phyloP scores from a whole-genome alignment of 2,329 filamentous ascomycete genomes.

The Byssothecium circinans region DNA sequence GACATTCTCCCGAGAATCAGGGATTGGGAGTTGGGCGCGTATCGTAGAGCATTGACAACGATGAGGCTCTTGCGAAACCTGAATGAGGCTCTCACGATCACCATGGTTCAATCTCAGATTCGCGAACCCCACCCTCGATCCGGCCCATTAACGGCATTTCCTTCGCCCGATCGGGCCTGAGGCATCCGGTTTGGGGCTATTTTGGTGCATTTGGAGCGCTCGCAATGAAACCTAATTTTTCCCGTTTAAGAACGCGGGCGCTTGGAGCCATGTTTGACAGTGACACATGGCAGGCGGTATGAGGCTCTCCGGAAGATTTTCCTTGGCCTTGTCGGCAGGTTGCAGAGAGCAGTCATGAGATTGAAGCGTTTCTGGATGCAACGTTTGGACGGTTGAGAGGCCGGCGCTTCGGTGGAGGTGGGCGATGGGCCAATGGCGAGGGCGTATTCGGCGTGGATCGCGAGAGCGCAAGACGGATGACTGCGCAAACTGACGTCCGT shows the following conservation, averaged over 20 bases:
- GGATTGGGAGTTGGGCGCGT: conserved; percentile 30
- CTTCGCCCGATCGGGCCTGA: conserved; percentile 18
- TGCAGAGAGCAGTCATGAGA: conserved; percentile 21
- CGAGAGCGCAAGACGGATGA: conserved; percentile 16
- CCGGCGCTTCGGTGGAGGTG: conserved; percentile 35
- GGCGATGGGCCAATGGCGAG: conserved; percentile 23
- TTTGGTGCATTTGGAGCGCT: conserved; percentile 26
- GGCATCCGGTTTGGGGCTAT: conserved; percentile 30
- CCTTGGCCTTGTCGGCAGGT: conserved; percentile 1
- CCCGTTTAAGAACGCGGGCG: conserved; percentile 25
- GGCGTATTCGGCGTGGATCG: conserved; percentile 9
- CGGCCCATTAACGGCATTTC: conserved; percentile 36
- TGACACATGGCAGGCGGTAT: conserved; percentile 24
- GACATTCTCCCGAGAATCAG: background rate
- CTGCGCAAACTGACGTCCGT: conserved; percentile 27
- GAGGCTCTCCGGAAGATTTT: conserved; percentile 33
- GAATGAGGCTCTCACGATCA: conserved; percentile 14
- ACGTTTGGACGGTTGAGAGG: conserved; percentile 22
- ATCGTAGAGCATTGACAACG: conserved; percentile 22
- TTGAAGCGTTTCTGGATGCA: conserved; percentile 27
- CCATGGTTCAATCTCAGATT: conserved; percentile 5
- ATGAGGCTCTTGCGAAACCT: conserved; percentile 25
- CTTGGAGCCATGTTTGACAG: conserved; percentile 29
- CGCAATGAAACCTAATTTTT: conserved; percentile 28
- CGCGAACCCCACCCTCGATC: conserved; percentile 24